phyloP scores from a whole-genome alignment of 139 green algal species.

The Micractinium conductrix region DNA sequence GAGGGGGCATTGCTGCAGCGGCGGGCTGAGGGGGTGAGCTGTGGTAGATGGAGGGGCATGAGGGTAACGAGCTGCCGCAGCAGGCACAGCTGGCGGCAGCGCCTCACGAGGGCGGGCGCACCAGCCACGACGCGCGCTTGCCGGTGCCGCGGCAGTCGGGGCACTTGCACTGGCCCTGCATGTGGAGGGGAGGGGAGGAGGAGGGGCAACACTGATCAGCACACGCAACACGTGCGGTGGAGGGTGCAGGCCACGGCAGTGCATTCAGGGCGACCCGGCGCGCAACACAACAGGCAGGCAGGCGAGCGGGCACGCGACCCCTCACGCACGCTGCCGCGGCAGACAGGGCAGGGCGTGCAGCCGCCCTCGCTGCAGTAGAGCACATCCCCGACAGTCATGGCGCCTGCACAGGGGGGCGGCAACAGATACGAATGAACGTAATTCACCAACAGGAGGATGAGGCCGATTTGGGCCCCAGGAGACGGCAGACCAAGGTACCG shows the following conservation, averaged over 20 bases:
- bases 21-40: background rate
- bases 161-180: slow-evolving; percentile 33
- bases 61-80: background rate
- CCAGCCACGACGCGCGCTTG: slow-evolving; percentile 28
- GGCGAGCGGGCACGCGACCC: background rate
- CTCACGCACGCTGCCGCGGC: slow-evolving; percentile 16
- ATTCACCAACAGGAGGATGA: no score
- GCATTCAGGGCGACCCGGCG: no score
- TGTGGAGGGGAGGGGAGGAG: background rate
- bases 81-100: background rate
- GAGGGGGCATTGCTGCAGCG: background rate
- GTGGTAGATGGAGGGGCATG: background rate
- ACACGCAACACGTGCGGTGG: background rate
- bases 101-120: no score
- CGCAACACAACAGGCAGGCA: background rate
- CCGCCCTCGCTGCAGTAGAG: slow-evolving; percentile 38
- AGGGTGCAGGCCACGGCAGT: no score
- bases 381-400: slow-evolving; percentile 39
- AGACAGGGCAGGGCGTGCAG: slow-evolving; percentile 41
- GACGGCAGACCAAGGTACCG: no score
- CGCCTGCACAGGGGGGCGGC: background rate
- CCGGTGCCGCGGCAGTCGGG: slow-evolving; percentile 36
- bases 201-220: background rate
- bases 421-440: no score
- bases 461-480: no score